Percentiles rank a stretch among this genome's conserved stretches.
Evolutionary conservation across 495 filamentous ascomycete species (phyloP).

Genomic region (Bacidia gigantensis): DNA sequence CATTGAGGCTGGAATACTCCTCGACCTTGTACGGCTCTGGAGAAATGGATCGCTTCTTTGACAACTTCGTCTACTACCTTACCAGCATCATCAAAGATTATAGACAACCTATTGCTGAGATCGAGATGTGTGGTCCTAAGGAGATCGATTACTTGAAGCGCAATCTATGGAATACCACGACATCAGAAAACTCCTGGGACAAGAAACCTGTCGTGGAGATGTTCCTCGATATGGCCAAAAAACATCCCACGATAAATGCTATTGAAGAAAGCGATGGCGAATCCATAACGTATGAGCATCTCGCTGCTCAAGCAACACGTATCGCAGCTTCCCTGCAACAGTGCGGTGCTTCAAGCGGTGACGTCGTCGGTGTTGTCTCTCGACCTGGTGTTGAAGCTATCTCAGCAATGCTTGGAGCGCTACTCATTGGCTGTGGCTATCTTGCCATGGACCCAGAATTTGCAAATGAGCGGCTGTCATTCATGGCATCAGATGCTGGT

Average conservation of each 20-base stretch:
- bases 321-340: constrained; percentile 45
- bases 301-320: constrained; percentile 48
- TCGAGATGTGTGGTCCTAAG: constrained; percentile 19
- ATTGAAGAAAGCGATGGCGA: constrained; percentile 19
- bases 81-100: constrained; percentile 21
- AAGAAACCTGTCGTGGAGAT: constrained; percentile 6
- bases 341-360: constrained; percentile 30
- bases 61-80: constrained; percentile 21
- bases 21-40: constrained; percentile 17
- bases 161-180: constrained; percentile 12
- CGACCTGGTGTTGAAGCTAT: constrained; percentile 57
- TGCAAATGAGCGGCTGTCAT: constrained; percentile 15
- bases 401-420: constrained; percentile 51
- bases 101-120: constrained; percentile 19
- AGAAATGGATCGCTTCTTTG: constrained; percentile 23
- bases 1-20: constrained; percentile 18
- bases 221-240: constrained; percentile 9
- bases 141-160: constrained; percentile 13
- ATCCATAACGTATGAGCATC: constrained; percentile 43
- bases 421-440: constrained; percentile 63
- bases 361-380: constrained; percentile 53
- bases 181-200: constrained; percentile 14
- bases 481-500: constrained; percentile 16
- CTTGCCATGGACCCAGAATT: constrained; percentile 50
- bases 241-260: constrained; percentile 9